Evolutionary conservation across 352 stramenopile genomes (phyloP), one percentile per base, ranked within the genome.

Genomic region (Phytophthora tubulina): DNA sequence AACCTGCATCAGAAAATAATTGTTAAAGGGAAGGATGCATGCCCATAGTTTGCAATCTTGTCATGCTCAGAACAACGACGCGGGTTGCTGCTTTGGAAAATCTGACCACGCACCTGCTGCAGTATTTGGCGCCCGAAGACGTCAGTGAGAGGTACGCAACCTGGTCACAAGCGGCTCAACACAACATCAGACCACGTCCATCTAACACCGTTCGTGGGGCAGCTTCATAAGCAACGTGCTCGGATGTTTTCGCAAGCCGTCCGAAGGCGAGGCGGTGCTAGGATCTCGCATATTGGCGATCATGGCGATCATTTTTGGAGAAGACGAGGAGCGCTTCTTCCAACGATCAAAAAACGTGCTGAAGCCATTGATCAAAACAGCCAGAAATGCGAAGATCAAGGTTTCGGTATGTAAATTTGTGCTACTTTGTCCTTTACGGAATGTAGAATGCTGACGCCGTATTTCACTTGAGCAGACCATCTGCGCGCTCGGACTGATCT

Each of bases 221-320:
- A 96, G 90, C 33, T 92, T 95, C 56, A 70, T 95, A 52, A 78
- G 67, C 44, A 95, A 90, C 49, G 84, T 95, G 31, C 63, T 95
- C 2, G 51, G 73, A 9, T 93, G 83, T 44, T 63, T 96, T 30
- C 86, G 89, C 46, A 84, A 88, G 44, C 88, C 90, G 7, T 89
- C 88, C 6, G 84, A 95, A 66, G 75, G 76, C 3, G 90, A 97
- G 70, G 88, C 84, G 0, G 58, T 92, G 15, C 45, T 89, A 31
- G 85, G 86, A 3, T 77, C 86, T 13, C 89, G 87, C 31, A 88
- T 95, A n/a, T 70, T 96, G 15, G 80, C 82, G 0, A 80, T 94
- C 33, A 78, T 96, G 67, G 85, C 79, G 41, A 78, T 95, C 36
- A 94, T 95, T 63, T 84, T 93, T 53, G 90, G 90, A 30, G 66